phyloP scores from a whole-genome alignment of 2,329 filamentous ascomycete species.

The Pseudogymnoascus sp. region DNA sequence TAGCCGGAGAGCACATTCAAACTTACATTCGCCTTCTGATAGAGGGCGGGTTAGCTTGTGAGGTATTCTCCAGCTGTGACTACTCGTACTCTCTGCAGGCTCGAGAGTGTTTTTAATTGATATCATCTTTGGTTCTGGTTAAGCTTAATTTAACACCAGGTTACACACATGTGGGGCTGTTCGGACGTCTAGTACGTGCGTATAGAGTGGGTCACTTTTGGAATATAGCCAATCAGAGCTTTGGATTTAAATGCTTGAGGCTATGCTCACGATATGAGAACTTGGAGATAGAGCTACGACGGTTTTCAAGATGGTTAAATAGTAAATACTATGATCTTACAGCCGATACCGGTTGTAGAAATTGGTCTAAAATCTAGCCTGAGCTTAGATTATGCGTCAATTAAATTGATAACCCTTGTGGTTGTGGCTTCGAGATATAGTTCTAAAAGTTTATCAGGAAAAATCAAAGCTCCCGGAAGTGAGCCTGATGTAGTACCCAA shows the following conservation, averaged over 20 bases:
- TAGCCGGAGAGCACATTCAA: neutral
- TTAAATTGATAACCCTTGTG: neutral
- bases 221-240: neutral
- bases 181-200: neutral
- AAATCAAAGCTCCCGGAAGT: neutral
- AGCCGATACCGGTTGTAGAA: neutral
- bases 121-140: neutral
- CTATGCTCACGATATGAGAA: neutral
- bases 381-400: neutral
- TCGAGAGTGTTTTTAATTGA: neutral
- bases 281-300: neutral
- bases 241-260: neutral
- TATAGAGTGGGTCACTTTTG: neutral
- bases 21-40: neutral
- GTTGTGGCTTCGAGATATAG: neutral
- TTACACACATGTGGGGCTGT: neutral
- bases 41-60: neutral
- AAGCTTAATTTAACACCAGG: neutral
- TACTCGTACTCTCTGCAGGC: neutral
- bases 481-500: neutral
- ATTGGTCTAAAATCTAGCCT: neutral
- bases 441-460: neutral
- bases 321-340: neutral
- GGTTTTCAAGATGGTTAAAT: neutral
- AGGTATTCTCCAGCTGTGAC: neutral